Conservation (phyloP, 495 filamentous ascomycete genomes). For the Parachaetomium inaequale region DNA sequence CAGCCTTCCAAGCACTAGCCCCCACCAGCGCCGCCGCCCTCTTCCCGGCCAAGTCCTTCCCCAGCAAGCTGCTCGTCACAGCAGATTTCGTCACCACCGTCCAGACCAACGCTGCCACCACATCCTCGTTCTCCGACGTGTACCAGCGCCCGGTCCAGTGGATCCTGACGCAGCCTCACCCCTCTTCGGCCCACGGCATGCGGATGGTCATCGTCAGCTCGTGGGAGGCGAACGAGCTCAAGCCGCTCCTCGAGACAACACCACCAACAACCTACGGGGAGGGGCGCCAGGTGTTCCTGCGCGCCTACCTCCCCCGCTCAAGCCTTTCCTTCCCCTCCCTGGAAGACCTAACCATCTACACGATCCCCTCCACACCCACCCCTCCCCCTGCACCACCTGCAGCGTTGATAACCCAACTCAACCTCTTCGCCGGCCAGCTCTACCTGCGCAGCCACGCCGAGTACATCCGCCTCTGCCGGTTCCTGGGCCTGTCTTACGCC, state of each 20-base stretch:
- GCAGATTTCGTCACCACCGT: constrained; percentile 56
- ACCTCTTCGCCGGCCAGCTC: constrained; percentile 65
- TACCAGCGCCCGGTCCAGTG: constrained; percentile 59
- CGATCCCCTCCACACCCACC: constrained; percentile 25
- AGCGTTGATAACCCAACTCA: constrained; percentile 46
- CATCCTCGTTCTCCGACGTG: constrained; percentile 37
- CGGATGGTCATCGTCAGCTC: constrained; percentile 58
- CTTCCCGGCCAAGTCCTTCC: constrained; percentile 33
- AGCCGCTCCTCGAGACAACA: constrained; percentile 27
- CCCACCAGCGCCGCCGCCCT: constrained; percentile 32
- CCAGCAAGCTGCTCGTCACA: constrained; percentile 48
- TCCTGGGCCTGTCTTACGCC: constrained; percentile 45
- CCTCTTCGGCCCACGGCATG: constrained; percentile 12
- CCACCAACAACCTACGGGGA: background rate
- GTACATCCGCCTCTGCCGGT: constrained; percentile 52
- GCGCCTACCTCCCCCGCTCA: constrained; percentile 56
- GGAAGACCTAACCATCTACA: constrained; percentile 48
- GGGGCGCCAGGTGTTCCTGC: constrained; percentile 39
- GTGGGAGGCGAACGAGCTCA: constrained; percentile 56
- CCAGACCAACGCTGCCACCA: background rate
- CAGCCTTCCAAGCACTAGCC: constrained; percentile 47
- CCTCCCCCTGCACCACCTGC: constrained; percentile 21
- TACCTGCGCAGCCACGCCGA: constrained; percentile 54
- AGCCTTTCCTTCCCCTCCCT: constrained; percentile 43
- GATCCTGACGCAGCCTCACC: constrained; percentile 43